A percentile compares a stretch with the other conserved stretches of the same genome.
Conservation (phyloP, 139 green algal species). For the Monoraphidium neglectum region DNA sequence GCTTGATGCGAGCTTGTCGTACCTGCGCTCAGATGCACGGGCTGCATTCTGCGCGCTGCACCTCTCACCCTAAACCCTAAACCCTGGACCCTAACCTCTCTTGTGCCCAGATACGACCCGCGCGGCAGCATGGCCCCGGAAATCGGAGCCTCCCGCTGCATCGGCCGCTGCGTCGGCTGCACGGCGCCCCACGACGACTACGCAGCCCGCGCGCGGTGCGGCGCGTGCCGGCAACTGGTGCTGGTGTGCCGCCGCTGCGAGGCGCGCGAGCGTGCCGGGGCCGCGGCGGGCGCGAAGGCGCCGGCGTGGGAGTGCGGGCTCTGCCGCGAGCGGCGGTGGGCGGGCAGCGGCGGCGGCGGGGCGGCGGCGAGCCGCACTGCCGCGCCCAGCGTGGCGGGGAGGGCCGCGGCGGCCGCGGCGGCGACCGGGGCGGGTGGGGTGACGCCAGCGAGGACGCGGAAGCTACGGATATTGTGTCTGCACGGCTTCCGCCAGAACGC, state of each 20-base stretch:
- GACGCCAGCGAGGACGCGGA: too few species aligned
- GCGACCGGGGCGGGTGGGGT: too few species aligned
- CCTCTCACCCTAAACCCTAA: too few species aligned
- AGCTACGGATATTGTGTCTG: conserved; percentile 81
- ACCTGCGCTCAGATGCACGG: too few species aligned
- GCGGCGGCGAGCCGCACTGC: too few species aligned
- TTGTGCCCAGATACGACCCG: too few species aligned
- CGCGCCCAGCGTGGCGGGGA: too few species aligned
- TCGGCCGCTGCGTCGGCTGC: conserved; percentile 65
- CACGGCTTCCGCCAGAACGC: conserved; percentile 90
- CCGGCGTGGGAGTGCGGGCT: conserved; percentile 30
- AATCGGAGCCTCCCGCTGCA: neutral
- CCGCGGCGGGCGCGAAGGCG: neutral
- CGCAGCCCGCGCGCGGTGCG: conserved; percentile 32
- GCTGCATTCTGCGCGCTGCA: too few species aligned
- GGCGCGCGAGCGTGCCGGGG: neutral
- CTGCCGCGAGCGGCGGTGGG: conserved; percentile 18
- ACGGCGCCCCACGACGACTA: conserved; percentile 59
- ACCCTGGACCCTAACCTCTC: too few species aligned
- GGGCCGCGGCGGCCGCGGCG: neutral
- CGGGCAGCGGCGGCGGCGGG: neutral
- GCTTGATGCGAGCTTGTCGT: too few species aligned
- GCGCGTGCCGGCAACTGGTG: conserved; percentile 40
- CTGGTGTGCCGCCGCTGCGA: conserved; percentile 37
- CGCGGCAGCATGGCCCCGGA: neutral